Evolutionary conservation across 2,329 filamentous ascomycete species (phyloP).

Genomic region (Colletotrichum sp.): DNA sequence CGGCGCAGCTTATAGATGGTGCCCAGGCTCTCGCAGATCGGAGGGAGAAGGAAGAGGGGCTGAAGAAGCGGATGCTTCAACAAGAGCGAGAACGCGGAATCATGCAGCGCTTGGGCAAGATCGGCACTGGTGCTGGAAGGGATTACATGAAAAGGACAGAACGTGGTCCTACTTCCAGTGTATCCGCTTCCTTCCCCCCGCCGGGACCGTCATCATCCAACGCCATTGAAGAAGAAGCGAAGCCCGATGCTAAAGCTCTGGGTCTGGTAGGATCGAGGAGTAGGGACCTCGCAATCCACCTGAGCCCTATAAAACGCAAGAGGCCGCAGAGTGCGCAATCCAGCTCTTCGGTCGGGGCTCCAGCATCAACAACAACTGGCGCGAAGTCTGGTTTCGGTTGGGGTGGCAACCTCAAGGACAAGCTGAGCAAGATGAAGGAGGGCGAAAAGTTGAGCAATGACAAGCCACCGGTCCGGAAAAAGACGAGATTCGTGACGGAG

Average conservation of each 20-base stretch:
- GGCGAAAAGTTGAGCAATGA: constrained; percentile 50
- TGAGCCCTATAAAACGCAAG: constrained; percentile 68
- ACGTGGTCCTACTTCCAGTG: neutral
- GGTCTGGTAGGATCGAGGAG: constrained; percentile 45
- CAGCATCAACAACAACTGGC: constrained; percentile 23
- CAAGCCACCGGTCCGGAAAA: constrained; percentile 64
- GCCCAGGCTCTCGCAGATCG: constrained; percentile 64
- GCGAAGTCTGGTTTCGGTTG: constrained; percentile 52
- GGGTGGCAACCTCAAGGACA: constrained; percentile 59
- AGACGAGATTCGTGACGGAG: constrained; percentile 80
- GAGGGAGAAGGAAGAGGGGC: constrained; percentile 67
- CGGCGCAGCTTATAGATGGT: constrained; percentile 70
- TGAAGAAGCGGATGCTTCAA: constrained; percentile 68
- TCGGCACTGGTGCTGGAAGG: constrained; percentile 69
- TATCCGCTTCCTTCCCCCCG: neutral
- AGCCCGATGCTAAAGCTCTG: constrained; percentile 48
- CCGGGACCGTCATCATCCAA: constrained; percentile 7
- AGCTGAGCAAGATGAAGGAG: constrained; percentile 66
- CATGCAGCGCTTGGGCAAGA: constrained; percentile 67
- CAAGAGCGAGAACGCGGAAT: constrained; percentile 77
- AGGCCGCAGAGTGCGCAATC: constrained; percentile 55
- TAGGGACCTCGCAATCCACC: constrained; percentile 51
- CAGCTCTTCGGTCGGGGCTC: constrained; percentile 29
- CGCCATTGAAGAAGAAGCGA: constrained; percentile 30
- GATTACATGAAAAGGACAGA: constrained; percentile 67